Conservation (phyloP, 140 eudicot species). For the Senecio squalidus region DNA sequence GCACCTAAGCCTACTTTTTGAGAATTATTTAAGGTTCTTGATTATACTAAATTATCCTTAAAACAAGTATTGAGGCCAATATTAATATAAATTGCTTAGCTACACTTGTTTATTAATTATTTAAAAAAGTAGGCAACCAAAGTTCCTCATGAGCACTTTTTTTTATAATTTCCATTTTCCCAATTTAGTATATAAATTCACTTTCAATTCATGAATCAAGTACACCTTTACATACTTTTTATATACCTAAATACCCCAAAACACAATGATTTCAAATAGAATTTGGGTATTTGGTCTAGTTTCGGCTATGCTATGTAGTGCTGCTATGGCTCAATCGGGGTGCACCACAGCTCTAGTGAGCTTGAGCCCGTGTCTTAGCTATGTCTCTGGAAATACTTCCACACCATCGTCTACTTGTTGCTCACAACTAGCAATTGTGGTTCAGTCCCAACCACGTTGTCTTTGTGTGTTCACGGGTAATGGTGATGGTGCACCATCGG, state of each 20-base stretch:
- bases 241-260: constrained; percentile 7
- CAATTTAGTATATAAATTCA: constrained; percentile 18
- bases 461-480: constrained; percentile 51
- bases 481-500: constrained; percentile 41
- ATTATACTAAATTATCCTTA: no score
- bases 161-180: neutral
- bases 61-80: neutral
- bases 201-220: neutral
- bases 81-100: neutral
- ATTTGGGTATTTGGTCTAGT: constrained; percentile 23
- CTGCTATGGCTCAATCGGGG: constrained; percentile 48
- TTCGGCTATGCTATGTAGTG: constrained; percentile 26
- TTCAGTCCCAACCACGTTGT: constrained; percentile 55
- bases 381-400: constrained; percentile 49
- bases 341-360: constrained; percentile 55
- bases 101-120: constrained; percentile 7
- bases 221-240: neutral
- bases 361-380: constrained; percentile 62
- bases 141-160: neutral
- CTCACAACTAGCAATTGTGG: constrained; percentile 52
- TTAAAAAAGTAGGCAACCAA: constrained; percentile 33
- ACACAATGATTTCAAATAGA: constrained; percentile 29
- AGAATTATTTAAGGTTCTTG: no score
- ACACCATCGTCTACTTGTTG: constrained; percentile 64
- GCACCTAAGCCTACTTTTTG: neutral